Conservation (phyloP, 768 basidiomycete species). For the Tephrocybe sp. region DNA sequence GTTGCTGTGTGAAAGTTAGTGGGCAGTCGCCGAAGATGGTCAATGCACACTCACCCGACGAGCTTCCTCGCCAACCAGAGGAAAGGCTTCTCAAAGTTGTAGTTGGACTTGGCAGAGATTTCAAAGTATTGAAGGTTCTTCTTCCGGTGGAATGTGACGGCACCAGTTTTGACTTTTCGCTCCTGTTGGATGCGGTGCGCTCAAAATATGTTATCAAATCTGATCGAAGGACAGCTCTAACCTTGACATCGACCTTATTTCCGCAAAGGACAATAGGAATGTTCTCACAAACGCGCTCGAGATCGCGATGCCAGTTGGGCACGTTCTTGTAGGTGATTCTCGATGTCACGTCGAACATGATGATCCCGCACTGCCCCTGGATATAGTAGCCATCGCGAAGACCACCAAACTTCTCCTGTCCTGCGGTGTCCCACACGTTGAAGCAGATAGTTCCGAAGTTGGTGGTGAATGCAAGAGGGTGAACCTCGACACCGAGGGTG, state of each 20-base stretch:
- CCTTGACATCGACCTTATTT: conserved; percentile 99
- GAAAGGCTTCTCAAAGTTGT: conserved; percentile 99
- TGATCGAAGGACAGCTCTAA: conserved; percentile 32
- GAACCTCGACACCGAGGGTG: conserved; percentile 99
- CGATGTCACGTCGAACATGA: conserved; percentile 99
- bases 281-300: conserved; percentile 99
- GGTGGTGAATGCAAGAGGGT: conserved; percentile 93
- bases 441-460: conserved; percentile 99
- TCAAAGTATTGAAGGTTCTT: conserved; percentile 99
- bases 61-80: conserved; percentile 98
- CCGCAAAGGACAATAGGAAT: conserved; percentile 99
- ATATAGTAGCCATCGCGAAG: conserved; percentile 97
- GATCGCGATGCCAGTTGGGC: conserved; percentile 99
- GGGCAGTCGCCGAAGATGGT: neutral
- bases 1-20: conserved; percentile 54
- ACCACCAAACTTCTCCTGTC: conserved; percentile 99
- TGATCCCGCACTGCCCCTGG: conserved; percentile 99
- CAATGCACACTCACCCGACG: conserved; percentile 69
- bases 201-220: conserved; percentile 9
- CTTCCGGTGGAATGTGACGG: conserved; percentile 99
- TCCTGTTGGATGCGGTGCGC: conserved; percentile 54
- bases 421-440: conserved; percentile 99
- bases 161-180: conserved; percentile 98
- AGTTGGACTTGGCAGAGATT: conserved; percentile 99
- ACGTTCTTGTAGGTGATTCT: conserved; percentile 99